Conservation (phyloP, 352 stramenopile species). For the Pythium coloratum region DNA sequence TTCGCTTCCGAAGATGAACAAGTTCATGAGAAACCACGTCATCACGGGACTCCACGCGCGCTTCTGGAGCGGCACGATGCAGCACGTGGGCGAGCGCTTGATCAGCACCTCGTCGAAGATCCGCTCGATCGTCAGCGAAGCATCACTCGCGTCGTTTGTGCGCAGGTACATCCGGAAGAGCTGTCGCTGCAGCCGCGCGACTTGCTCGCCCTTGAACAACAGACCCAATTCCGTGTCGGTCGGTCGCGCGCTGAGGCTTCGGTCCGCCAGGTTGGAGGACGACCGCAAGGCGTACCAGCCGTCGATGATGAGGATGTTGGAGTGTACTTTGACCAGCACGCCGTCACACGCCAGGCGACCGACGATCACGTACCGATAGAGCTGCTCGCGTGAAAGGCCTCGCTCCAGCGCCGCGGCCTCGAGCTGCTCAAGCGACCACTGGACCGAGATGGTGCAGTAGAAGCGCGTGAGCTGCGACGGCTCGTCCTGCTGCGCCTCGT, state of each 20-base stretch:
- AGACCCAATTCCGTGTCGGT: conserved; percentile 75
- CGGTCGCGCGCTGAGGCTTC: conserved; percentile 65
- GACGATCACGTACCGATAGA: conserved; percentile 52
- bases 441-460: conserved; percentile 77
- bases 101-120: conserved; percentile 10
- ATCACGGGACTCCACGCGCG: conserved; percentile 61
- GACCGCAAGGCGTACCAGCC: conserved; percentile 67
- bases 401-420: conserved; percentile 48
- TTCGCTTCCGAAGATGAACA: conserved; percentile 79
- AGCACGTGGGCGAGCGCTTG: conserved; percentile 21
- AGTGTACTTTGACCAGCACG: conserved; percentile 76
- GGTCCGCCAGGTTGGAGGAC: conserved; percentile 75
- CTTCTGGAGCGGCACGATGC: conserved; percentile 59
- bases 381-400: conserved; percentile 39
- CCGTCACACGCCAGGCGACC: conserved; percentile 43
- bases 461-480: conserved; percentile 68
- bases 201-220: conserved; percentile 45
- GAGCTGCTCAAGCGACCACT: conserved; percentile 77
- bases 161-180: conserved; percentile 72
- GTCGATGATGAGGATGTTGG: conserved; percentile 78
- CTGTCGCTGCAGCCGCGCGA: conserved; percentile 56
- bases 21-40: conserved; percentile 80
- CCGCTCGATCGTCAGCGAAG: conserved; percentile 15
- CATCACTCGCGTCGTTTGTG: conserved; percentile 17
- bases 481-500: conserved; percentile 75